Base-by-base conservation (phyloP, 192 early-diverging fungal genomes). In the Gamsiella multidivaricata region DNA sequence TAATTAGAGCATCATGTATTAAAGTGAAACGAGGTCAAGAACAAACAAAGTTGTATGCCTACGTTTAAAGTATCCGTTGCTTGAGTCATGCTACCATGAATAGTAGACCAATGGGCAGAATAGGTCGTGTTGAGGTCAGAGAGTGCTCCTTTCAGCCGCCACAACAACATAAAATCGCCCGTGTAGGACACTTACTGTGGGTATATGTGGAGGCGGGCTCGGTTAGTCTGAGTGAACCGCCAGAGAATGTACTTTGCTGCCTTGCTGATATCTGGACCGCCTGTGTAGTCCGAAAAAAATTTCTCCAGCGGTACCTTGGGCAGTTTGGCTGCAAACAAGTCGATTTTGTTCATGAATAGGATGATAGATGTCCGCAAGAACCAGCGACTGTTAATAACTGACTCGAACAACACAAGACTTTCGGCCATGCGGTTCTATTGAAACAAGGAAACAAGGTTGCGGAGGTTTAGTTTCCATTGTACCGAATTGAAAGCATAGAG, bases 271-370 rank as follows among this genome's bases (percentile, higher is more conserved):
- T 94, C 91, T 23, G 88, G 73, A 15, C 74, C 74, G 41, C 74
- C 74, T 46, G 79, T 69, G 80, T 95, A 97, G 72, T 97, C 96
- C 7, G 94, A 91, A 70, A 95, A 97, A 84, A 92, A 96, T 47
- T 87, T 82, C 67, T 90, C 85, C 25, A 97, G 81, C 28, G 93
- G 94, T 47, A 92, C 87, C 71, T 86, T 83, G 33, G 86, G 82
- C 65, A 97, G 81, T 70, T 97, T 97, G 34, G 84, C 85, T 51
- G 87, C 88, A 72, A 97, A 94, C 31, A 97, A 79, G 67, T 97
- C 96, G 46, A 94, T 91, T 66, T 97, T 97, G 87, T 97, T 97
- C 62, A 97, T 83, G 78, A 97, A 97, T 11, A 97, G 81, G 51
- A 97, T 94, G 61, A 97, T 95, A 10, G 94, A 92, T 23, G 94